Evolutionary conservation across 1,284 basidiomycete species (phyloP).

Genomic region (Sanghuangporus sanghuang): DNA sequence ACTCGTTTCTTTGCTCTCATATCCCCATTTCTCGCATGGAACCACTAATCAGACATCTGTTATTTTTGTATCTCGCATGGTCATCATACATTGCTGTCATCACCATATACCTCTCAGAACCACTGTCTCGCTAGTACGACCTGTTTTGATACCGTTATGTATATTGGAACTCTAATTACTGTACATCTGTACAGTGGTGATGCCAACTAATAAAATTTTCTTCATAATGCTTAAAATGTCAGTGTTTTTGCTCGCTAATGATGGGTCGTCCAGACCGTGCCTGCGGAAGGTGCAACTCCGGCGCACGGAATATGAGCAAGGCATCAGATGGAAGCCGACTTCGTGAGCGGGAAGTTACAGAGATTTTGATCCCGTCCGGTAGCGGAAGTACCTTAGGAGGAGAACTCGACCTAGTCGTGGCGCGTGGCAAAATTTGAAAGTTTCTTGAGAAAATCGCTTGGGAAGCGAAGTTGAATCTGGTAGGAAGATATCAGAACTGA

Average conservation of each 20-base stretch:
- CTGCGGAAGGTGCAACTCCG: neutral
- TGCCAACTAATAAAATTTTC: neutral
- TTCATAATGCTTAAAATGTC: neutral
- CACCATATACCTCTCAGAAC: neutral
- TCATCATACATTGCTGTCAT: neutral
- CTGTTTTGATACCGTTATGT: neutral
- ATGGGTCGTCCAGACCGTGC: neutral
- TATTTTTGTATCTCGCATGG: neutral
- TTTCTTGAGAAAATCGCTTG: neutral
- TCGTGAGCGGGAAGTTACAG: neutral
- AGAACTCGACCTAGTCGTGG: neutral
- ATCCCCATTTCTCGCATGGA: neutral
- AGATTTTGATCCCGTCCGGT: neutral
- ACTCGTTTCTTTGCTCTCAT: neutral
- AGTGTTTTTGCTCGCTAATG: neutral
- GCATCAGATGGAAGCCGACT: neutral
- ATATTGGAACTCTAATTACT: neutral
- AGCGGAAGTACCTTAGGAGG: neutral
- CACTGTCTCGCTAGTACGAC: constrained; percentile 6
- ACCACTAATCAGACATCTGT: neutral
- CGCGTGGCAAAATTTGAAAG: neutral
- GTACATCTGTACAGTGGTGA: neutral
- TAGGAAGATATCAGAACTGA: neutral
- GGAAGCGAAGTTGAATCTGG: neutral
- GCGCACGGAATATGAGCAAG: neutral